Evolutionary conservation across 2,329 filamentous ascomycete species (phyloP).

Genomic region (Fusarium protoensiforme): DNA sequence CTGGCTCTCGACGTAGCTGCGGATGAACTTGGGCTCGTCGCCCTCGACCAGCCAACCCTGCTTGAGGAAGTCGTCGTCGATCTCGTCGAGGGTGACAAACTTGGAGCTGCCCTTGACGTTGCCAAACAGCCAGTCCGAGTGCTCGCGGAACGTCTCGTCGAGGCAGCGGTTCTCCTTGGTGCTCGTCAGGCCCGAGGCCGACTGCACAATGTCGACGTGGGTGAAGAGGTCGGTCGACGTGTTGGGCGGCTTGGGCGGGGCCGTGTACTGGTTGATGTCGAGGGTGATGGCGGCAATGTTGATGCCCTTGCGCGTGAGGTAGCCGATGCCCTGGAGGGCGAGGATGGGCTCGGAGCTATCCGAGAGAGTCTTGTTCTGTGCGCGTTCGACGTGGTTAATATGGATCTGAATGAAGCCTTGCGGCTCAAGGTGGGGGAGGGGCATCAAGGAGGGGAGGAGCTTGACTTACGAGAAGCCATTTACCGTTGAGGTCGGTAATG

Average conservation of each 20-base stretch:
- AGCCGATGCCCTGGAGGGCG: conserved; percentile 77
- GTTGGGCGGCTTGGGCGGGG: conserved; percentile 54
- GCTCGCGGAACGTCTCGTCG: conserved; percentile 66
- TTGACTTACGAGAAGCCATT: conserved; percentile 73
- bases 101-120: conserved; percentile 69
- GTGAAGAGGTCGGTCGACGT: conserved; percentile 55
- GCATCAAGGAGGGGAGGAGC: not conserved
- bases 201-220: conserved; percentile 79
- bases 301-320: conserved; percentile 78
- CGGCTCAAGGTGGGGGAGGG: conserved; percentile 1
- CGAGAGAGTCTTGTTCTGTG: conserved; percentile 79
- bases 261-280: conserved; percentile 66
- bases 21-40: conserved; percentile 68
- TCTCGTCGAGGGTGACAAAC: conserved; percentile 59
- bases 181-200: conserved; percentile 76
- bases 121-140: conserved; percentile 85
- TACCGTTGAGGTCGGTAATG: conserved; percentile 74
- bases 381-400: conserved; percentile 7
- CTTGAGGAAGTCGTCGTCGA: conserved; percentile 67
- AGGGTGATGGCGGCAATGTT: conserved; percentile 76
- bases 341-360: conserved; percentile 76
- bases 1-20: conserved; percentile 68
- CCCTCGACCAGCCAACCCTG: conserved; percentile 70
- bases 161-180: conserved; percentile 67
- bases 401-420: not conserved